Percentiles rank a stretch among this genome's conserved stretches.
Conservation (phyloP, 768 basidiomycete species). For the Piloderma croceum region DNA sequence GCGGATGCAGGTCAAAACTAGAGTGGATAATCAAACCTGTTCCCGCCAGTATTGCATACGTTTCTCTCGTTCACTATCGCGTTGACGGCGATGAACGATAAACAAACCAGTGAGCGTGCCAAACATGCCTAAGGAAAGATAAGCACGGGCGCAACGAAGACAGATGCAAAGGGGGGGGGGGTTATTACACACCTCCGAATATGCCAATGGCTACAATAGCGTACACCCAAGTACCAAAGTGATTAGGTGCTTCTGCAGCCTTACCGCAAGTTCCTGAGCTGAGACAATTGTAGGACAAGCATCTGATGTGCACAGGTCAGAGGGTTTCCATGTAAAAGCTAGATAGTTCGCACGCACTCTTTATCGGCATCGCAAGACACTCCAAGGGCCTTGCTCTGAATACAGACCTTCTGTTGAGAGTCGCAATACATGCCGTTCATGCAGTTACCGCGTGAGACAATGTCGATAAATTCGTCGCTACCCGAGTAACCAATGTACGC, state of each 20-base stretch:
- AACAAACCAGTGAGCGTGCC: slow-evolving; percentile 65
- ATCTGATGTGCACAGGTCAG: slow-evolving; percentile 37
- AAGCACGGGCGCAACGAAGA: neutral
- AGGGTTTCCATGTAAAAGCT: slow-evolving; percentile 37
- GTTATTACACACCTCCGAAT: slow-evolving; percentile 66
- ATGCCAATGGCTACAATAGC: slow-evolving; percentile 65
- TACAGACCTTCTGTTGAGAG: slow-evolving; percentile 48
- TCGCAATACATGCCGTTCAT: slow-evolving; percentile 73
- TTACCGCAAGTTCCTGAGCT: slow-evolving; percentile 55
- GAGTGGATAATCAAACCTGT: slow-evolving; percentile 49
- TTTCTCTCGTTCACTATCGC: slow-evolving; percentile 74
- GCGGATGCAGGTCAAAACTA: neutral
- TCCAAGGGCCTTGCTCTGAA: slow-evolving; percentile 51
- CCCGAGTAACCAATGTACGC: slow-evolving; percentile 66
- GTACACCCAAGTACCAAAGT: slow-evolving; percentile 68
- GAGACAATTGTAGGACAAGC: slow-evolving; percentile 71
- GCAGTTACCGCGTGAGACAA: slow-evolving; percentile 81
- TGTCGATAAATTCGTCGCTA: slow-evolving; percentile 58
- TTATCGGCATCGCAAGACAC: slow-evolving; percentile 58
- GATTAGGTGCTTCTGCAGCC: slow-evolving; percentile 52
- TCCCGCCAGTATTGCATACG: slow-evolving; percentile 88
- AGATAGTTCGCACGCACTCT: slow-evolving; percentile 32
- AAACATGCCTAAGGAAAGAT: slow-evolving; percentile 54
- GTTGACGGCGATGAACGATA: slow-evolving; percentile 63
- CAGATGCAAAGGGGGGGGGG: slow-evolving; percentile 6